Conservation (phyloP, 164 flowering plant species). For the Annona cherimola region DNA sequence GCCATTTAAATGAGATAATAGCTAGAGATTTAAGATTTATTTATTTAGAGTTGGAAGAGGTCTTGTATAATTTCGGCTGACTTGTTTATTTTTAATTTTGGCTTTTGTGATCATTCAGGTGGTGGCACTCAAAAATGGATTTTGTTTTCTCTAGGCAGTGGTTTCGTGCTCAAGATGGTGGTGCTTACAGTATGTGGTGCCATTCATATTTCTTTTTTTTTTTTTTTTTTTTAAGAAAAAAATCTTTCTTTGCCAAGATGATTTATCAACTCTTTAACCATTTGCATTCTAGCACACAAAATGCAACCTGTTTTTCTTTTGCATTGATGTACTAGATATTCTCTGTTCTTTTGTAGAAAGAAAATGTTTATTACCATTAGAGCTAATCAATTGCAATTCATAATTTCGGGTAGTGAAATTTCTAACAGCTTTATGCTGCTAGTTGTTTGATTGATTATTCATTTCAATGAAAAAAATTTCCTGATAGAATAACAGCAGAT, state of each 20-base stretch:
- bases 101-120: conserved; percentile 34
- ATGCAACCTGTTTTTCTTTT: too few relatives aligned
- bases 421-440: too few relatives aligned
- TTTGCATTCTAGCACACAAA: neutral
- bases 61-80: neutral
- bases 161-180: conserved; percentile 94
- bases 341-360: neutral
- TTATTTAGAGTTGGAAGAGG: neutral
- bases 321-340: neutral
- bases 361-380: neutral
- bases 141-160: conserved; percentile 95
- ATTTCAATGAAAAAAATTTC: too few relatives aligned
- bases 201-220: neutral
- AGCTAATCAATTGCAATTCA: too few relatives aligned
- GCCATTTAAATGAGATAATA: too few relatives aligned
- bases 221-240: neutral
- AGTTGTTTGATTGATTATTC: too few relatives aligned
- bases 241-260: neutral
- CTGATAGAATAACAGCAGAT: too few relatives aligned
- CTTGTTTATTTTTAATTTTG: neutral
- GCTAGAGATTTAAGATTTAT: neutral
- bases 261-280: neutral
- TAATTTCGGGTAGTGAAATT: too few relatives aligned
- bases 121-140: conserved; percentile 88
- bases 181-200: conserved; percentile 71